phyloP scores from a whole-genome alignment of 2,329 filamentous ascomycete species.

The Venturia pyrina region DNA sequence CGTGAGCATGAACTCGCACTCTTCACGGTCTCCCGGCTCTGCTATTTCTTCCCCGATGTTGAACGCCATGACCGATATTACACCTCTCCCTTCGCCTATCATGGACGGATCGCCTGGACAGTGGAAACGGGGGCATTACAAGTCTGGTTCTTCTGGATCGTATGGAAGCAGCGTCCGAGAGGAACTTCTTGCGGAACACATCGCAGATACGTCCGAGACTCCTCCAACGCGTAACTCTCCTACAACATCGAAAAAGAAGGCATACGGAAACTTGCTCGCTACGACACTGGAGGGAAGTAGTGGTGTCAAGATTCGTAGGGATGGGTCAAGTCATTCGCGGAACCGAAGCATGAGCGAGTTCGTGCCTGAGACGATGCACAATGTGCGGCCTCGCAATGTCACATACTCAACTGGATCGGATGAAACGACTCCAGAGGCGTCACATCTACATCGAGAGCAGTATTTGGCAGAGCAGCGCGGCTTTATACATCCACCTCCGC shows the following conservation, averaged over 20 bases:
- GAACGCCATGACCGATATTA: conserved; percentile 38
- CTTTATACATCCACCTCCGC: conserved; percentile 36
- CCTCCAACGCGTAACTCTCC: conserved; percentile 24
- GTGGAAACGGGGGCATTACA: conserved; percentile 29
- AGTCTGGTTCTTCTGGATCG: conserved; percentile 26
- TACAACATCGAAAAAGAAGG: conserved; percentile 35
- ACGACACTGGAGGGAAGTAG: conserved; percentile 25
- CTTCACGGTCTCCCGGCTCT: conserved; percentile 35
- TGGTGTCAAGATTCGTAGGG: background rate
- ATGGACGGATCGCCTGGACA: conserved; percentile 29
- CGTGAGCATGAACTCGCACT: conserved; percentile 28
- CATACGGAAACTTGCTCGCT: conserved; percentile 34
- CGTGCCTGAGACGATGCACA: conserved; percentile 58
- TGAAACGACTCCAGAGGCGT: background rate
- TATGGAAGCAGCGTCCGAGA: conserved; percentile 7
- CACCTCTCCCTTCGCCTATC: conserved; percentile 42
- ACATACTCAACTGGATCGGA: conserved; percentile 44
- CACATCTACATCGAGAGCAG: conserved; percentile 59
- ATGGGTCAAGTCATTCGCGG: conserved; percentile 8
- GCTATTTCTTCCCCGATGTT: conserved; percentile 38
- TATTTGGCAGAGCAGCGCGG: conserved; percentile 73
- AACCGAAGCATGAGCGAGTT: conserved; percentile 89
- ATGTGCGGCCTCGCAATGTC: conserved; percentile 58
- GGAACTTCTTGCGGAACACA: conserved; percentile 14
- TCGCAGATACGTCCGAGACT: conserved; percentile 19